Base-by-base conservation (phyloP, 495 filamentous ascomycete species). In the Trichocladium uniseriatum region DNA sequence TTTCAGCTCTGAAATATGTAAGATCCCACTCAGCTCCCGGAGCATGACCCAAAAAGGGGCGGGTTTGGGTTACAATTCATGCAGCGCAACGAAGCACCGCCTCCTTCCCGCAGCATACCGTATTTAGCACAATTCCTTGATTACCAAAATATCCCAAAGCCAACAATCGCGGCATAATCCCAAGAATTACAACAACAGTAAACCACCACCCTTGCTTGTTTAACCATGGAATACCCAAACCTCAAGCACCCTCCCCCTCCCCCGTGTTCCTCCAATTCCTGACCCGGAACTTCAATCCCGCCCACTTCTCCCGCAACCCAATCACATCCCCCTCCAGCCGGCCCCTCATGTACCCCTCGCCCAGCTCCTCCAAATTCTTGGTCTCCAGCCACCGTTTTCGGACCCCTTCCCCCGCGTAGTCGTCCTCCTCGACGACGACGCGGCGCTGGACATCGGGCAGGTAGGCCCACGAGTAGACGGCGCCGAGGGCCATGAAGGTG, bases 391-490 rank as follows among this genome's bases (percentile, higher is more conserved):
- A 15, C 15, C 31, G 37, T 16, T 36, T 48, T n/a, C 38, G 4
- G 3, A 36, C 29, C 47, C n/a, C 28, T 5, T 29, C 10, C 5
- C 27, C 27, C 5, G 5, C 27, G 10, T 10, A 5, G 36, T 48
- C 49, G 6, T 16, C 27, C 5, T 28, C 50, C 28, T 50, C 53
- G 27, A 54, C 51, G 14, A 37, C 40, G 10, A 57, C 53, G 11
- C n/a, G 15, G 14, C 61, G 43, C 46, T 64, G 61, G 6, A 65
- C 49, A 27, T 68, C 65, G 10, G 65, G 65, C 7, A 68, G 46
- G 27, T 66, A 68, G 0, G 57, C 63, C 65, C 65, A 68, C 14
- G 60, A 61, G 46, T 41, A 65, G 38, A 68, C 27, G 20, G 63
- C 63, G 21, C 65, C 65, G 19, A 62, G 43, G 3, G 59, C 55